Evolutionary conservation across 768 basidiomycete genomes (phyloP), one percentile per base, ranked within the genome.

Genomic region (Termitomyces sp.): DNA sequence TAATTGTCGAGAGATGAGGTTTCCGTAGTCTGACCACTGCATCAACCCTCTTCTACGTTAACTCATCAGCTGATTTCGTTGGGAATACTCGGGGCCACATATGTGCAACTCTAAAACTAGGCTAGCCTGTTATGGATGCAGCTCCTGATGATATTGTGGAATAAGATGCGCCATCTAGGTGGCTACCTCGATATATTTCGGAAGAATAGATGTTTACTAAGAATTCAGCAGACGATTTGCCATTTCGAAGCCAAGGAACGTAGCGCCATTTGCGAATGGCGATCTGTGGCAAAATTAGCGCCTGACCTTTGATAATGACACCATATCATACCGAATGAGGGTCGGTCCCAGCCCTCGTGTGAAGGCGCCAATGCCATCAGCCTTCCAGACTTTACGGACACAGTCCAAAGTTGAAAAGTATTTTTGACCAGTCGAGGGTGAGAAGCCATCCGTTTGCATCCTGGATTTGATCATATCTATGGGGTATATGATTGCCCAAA

Each of bases 381-480:
- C 83, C 59, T 84, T 77, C 89, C 88, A 96, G 17, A 94, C 87
- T 57, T 85, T 90, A 38, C 86, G 83, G 37, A 92, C 86, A 65
- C 93, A 96, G 69, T 97, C 88, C 38, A 93, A 68, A 14, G 92
- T 86, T 15, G 91, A 91, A 36, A 79, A 81, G 74, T 97, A 98
- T 70, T 92, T 92, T 66, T 88, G 88, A 34, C 89, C 88, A 47
- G 86, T 87, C 15, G 86, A 78, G 3, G 86, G 75, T 11, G 85
- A 80, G 72, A 95, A 94, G 0, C 88, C 91, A 69, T 98, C 96
- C 0, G 96, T 97, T 75, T 98, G 96, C 82, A 98, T 91, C 57
- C 94, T 86, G 32, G 93, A 94, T 71, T 98, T 98, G 70, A 98
- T 86, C 84, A 97, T 92, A 74, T 97, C 95, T 73, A 96, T 89